Conservation (phyloP, 495 filamentous ascomycete species). For the Parmelia sp. region DNA sequence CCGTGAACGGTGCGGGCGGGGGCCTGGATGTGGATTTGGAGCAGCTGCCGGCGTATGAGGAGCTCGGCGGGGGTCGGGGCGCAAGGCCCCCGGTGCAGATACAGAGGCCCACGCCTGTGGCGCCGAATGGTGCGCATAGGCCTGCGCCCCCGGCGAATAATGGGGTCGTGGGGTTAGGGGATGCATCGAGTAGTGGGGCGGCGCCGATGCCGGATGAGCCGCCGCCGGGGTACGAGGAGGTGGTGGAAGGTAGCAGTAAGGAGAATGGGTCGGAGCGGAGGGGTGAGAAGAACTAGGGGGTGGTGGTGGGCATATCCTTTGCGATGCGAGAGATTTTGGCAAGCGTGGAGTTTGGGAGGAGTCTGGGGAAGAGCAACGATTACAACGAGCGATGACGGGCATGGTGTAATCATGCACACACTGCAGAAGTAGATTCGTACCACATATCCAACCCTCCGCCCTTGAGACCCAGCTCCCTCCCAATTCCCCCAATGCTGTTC, state of each 20-base stretch:
- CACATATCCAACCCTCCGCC: no score
- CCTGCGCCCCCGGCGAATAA: constrained; percentile 21
- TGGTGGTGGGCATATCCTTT: background rate
- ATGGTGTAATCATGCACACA: background rate
- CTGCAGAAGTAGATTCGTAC: background rate
- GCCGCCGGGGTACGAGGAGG: constrained; percentile 90
- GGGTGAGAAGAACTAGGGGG: background rate
- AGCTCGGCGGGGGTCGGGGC: constrained; percentile 23
- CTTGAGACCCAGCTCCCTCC: no score
- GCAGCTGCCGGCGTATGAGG: constrained; percentile 72
- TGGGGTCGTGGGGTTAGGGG: constrained; percentile 12
- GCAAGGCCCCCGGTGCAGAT: constrained; percentile 31
- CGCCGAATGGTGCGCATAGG: constrained; percentile 13
- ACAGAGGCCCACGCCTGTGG: constrained; percentile 27
- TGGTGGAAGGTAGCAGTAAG: constrained; percentile 75
- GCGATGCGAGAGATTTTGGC: background rate
- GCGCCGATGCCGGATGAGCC: constrained; percentile 61
- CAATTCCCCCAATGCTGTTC: background rate
- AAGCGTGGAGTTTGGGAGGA: constrained; percentile 7
- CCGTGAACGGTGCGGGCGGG: constrained; percentile 42
- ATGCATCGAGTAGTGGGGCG: background rate
- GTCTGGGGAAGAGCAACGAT: background rate
- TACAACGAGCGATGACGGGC: background rate
- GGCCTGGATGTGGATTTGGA: constrained; percentile 59
- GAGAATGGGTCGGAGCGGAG: constrained; percentile 48